Conservation (phyloP, 176 grass and related monocot species). For the Areca catechu region DNA sequence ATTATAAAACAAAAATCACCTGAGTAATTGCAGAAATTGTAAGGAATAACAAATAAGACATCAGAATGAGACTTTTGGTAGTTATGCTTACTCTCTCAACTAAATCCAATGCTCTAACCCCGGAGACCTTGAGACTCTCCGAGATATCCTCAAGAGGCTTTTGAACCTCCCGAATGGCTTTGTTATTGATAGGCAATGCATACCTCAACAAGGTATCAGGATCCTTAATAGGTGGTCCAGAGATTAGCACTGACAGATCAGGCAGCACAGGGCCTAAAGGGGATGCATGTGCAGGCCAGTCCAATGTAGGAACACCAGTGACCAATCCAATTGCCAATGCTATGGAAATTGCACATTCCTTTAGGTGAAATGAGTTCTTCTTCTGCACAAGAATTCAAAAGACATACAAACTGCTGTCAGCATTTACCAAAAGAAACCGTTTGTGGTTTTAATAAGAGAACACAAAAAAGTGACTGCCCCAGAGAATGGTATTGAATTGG, state of each 20-base stretch:
- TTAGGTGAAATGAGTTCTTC: slow-evolving; percentile 45
- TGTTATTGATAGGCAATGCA: slow-evolving; percentile 92
- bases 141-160: slow-evolving; percentile 95
- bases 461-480: background rate
- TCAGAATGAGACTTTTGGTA: background rate
- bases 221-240: slow-evolving; percentile 97
- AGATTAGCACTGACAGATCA: slow-evolving; percentile 89
- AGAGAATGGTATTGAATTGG: background rate
- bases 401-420: slow-evolving; percentile 12
- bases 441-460: background rate
- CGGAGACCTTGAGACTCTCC: slow-evolving; percentile 80
- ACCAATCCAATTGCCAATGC: slow-evolving; percentile 74
- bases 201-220: slow-evolving; percentile 90
- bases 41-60: background rate
- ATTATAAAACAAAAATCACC: no score
- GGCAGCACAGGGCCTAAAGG: slow-evolving; percentile 52
- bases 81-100: slow-evolving; percentile 79
- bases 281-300: slow-evolving; percentile 41
- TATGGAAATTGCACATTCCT: slow-evolving; percentile 72
- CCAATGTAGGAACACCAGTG: slow-evolving; percentile 30
- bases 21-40: background rate
- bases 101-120: slow-evolving; percentile 88
- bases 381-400: slow-evolving; percentile 33
- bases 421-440: slow-evolving; percentile 1
- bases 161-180: slow-evolving; percentile 92